Conservation (phyloP, 2,329 filamentous ascomycete genomes). For the Helminthosporium solani region DNA sequence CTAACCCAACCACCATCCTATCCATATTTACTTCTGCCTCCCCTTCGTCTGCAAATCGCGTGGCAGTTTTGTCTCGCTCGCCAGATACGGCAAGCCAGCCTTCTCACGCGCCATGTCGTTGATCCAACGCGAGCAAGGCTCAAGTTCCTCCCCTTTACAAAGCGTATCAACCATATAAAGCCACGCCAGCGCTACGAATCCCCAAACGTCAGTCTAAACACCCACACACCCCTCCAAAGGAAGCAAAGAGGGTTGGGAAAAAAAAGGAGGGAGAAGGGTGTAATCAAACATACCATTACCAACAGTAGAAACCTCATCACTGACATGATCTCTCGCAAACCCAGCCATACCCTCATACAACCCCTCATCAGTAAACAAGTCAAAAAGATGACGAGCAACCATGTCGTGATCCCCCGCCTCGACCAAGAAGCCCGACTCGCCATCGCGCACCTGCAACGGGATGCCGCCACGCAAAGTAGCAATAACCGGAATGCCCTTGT, state of each 20-base stretch:
- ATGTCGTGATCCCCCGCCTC: constrained; percentile 67
- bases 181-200: constrained; percentile 57
- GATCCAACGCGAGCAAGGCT: constrained; percentile 66
- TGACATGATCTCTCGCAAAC: constrained; percentile 66
- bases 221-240: no score
- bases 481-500: constrained; percentile 77
- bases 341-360: constrained; percentile 68
- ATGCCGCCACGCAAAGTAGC: constrained; percentile 77
- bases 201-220: no score
- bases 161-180: constrained; percentile 73
- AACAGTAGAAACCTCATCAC: constrained; percentile 78
- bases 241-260: no score
- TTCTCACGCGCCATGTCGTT: constrained; percentile 71
- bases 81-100: constrained; percentile 59
- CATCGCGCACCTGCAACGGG: constrained; percentile 72
- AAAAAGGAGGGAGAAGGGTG: no score
- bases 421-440: constrained; percentile 72
- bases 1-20: no score
- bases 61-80: constrained; percentile 63
- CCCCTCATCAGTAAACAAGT: constrained; percentile 65
- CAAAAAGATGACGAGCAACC: constrained; percentile 66
- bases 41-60: constrained; percentile 15
- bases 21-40: neutral
- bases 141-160: constrained; percentile 57
- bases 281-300: constrained; percentile 65